A percentile compares a stretch with the other conserved stretches of the same genome.
These are phyloP conservation scores for Medicago ruthenica DNA, from an alignment of 306 rosid species.

Conservation along the genomic window DNA sequence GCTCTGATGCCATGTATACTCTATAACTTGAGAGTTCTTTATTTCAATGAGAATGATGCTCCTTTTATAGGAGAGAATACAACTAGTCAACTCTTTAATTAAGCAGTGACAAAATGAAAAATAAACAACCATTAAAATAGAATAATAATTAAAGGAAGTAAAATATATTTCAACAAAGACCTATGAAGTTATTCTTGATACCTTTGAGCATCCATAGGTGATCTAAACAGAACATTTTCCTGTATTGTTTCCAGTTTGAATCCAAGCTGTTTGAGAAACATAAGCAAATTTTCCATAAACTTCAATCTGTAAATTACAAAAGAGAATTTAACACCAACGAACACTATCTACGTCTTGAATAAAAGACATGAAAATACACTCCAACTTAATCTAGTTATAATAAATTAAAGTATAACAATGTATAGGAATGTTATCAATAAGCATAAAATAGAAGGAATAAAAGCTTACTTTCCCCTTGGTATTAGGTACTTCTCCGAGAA, in stretches of 20 bases:
- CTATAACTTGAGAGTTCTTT: no score
- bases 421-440: not conserved
- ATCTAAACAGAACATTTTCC: slow-evolving; percentile 60
- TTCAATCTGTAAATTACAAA: slow-evolving; percentile 44
- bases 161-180: no score
- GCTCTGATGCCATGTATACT: no score
- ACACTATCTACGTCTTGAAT: not conserved
- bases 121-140: no score
- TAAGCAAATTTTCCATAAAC: slow-evolving; percentile 1
- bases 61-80: no score
- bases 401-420: no score
- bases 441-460: no score
- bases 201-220: slow-evolving; percentile 48
- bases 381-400: not conserved
- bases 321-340: not conserved
- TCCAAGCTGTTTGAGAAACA: slow-evolving; percentile 39
- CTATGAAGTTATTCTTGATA: slow-evolving; percentile 52
- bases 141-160: no score
- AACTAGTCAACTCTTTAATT: no score
- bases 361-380: not conserved
- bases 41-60: no score
- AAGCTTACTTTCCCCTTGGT: not conserved
- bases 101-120: no score
- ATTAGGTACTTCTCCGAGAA: not conserved
- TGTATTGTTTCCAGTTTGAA: slow-evolving; percentile 60